Conservation (phyloP, 2,329 filamentous ascomycete genomes). For the Colletotrichum magnum region DNA sequence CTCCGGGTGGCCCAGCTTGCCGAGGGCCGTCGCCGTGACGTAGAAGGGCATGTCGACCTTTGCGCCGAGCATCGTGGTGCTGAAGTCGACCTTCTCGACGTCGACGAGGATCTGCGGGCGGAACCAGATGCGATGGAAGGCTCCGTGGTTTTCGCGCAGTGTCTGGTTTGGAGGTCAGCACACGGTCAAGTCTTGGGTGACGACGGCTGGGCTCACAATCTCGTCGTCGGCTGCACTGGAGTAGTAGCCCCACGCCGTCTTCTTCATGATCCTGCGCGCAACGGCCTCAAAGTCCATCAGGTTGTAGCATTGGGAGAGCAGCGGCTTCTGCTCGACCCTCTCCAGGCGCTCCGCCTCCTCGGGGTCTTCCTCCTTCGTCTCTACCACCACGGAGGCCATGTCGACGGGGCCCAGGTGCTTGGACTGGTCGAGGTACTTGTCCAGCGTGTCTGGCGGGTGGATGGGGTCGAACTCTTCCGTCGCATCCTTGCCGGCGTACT, state of each 20-base stretch:
- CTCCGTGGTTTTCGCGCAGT: slow-evolving; percentile 93
- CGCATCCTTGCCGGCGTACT: slow-evolving; percentile 94
- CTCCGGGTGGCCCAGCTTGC: slow-evolving; percentile 93
- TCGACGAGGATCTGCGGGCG: slow-evolving; percentile 90
- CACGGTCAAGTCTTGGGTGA: neutral
- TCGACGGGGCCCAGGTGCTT: slow-evolving; percentile 94
- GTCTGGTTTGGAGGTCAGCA: slow-evolving; percentile 69
- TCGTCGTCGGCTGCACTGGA: slow-evolving; percentile 93
- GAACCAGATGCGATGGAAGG: slow-evolving; percentile 98
- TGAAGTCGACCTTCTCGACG: slow-evolving; percentile 88
- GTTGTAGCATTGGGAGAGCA: slow-evolving; percentile 91
- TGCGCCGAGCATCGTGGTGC: slow-evolving; percentile 93
- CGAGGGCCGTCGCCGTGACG: slow-evolving; percentile 94
- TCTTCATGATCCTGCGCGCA: slow-evolving; percentile 92
- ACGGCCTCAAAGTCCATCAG: slow-evolving; percentile 96
- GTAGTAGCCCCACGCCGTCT: slow-evolving; percentile 97
- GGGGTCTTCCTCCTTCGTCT: slow-evolving; percentile 76
- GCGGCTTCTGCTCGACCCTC: slow-evolving; percentile 81
- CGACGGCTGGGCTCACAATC: slow-evolving; percentile 70
- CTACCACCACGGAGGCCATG: slow-evolving; percentile 81
- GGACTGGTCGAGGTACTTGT: slow-evolving; percentile 84
- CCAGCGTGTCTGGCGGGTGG: slow-evolving; percentile 87
- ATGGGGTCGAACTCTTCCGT: slow-evolving; percentile 94
- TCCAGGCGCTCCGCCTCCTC: slow-evolving; percentile 77
- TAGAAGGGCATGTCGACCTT: slow-evolving; percentile 92